Conservation (phyloP, 148 eudicot genomes). For the Tetragonia tetragonoides region DNA sequence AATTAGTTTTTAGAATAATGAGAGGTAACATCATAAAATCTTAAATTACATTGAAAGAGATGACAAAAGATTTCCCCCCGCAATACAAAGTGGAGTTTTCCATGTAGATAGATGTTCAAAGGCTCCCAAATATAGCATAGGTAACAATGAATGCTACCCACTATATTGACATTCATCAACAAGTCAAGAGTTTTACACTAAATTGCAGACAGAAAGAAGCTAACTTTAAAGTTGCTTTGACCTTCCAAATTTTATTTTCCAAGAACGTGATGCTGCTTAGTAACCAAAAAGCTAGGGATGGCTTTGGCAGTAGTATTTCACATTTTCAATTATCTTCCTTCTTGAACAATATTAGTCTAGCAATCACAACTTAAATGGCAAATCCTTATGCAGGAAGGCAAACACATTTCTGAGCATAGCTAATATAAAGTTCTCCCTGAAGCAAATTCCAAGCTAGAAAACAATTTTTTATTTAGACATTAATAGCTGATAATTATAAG, state of each 20-base stretch:
- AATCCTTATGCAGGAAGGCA: not conserved
- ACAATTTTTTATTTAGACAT: not conserved
- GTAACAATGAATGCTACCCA: not conserved
- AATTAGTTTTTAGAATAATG: no score
- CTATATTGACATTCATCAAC: not conserved
- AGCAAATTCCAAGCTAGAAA: not conserved
- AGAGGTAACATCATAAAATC: not conserved
- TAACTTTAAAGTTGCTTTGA: not conserved
- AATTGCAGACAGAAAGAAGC: not conserved
- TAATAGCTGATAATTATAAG: not conserved
- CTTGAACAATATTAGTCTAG: not conserved
- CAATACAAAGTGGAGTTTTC: not conserved
- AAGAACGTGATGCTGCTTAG: not conserved
- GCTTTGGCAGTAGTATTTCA: not conserved
- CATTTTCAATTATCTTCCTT: not conserved
- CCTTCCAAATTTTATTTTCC: not conserved
- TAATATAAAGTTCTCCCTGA: not conserved
- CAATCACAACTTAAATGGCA: not conserved
- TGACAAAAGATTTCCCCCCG: not conserved
- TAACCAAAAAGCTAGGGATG: not conserved
- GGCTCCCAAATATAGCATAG: no score
- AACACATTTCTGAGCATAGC: not conserved
- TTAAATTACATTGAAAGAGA: not conserved
- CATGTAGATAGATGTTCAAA: conserved; percentile 6
- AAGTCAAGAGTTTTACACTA: not conserved